These are phyloP conservation scores for Penicillium griseofulvum DNA, from an alignment of 2,329 filamentous ascomycete genomes.

Conservation along the genomic window DNA sequence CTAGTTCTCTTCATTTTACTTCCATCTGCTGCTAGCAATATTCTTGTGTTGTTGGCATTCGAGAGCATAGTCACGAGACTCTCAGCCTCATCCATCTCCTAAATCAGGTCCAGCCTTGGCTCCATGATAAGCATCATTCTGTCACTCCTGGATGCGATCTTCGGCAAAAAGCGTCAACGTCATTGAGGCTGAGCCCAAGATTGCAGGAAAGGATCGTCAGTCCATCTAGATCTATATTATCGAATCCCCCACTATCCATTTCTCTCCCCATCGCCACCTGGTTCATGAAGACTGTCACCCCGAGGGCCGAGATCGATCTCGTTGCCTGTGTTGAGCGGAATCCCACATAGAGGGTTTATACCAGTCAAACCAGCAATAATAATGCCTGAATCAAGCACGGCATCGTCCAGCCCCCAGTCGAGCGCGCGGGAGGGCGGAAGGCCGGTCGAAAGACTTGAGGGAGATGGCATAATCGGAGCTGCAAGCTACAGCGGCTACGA, in stretches of 20 bases:
- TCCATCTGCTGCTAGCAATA: neutral
- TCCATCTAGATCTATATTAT: neutral
- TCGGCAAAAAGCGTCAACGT: conserved; percentile 11
- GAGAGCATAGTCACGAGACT: neutral
- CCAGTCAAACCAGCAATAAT: neutral
- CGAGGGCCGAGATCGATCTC: conserved; percentile 37
- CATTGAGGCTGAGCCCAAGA: conserved; percentile 7
- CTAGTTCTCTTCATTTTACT: neutral
- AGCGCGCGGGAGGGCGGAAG: neutral
- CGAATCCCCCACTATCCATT: neutral
- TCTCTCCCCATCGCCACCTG: conserved; percentile 18
- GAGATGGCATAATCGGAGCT: neutral
- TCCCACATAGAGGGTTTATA: neutral
- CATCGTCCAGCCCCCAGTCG: conserved; percentile 1
- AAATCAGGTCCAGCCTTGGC: conserved; percentile 4
- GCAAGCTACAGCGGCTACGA: neutral
- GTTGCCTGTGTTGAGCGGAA: conserved; percentile 17
- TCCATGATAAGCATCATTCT: conserved; percentile 13
- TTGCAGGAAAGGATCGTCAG: neutral
- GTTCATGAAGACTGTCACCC: conserved; percentile 35
- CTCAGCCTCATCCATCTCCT: conserved; percentile 1
- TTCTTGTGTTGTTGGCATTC: neutral
- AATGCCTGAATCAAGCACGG: conserved; percentile 10
- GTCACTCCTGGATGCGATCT: conserved; percentile 8
- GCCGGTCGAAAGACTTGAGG: neutral